phyloP scores from a whole-genome alignment of 148 eudicot species.

The Nepenthes gracilis region DNA sequence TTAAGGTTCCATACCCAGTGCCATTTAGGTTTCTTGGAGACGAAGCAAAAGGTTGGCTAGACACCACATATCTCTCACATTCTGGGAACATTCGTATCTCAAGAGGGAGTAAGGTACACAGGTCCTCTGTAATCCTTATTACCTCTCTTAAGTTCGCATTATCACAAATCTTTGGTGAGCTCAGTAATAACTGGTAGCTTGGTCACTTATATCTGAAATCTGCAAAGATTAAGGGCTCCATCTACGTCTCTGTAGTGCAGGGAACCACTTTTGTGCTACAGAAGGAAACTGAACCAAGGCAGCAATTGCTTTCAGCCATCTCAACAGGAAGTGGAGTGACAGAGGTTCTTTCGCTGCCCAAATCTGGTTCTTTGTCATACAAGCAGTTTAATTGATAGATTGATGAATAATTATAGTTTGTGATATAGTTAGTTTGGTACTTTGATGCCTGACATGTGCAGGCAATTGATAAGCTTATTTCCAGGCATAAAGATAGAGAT shows the following conservation, averaged over 20 bases:
- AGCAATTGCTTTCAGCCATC: constrained; percentile 69
- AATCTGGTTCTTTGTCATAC: background rate
- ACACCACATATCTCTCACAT: constrained; percentile 88
- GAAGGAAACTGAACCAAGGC: constrained; percentile 74
- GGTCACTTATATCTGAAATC: background rate
- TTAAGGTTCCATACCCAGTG: constrained; percentile 96
- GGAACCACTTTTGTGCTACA: constrained; percentile 99
- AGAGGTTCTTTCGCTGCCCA: constrained; percentile 31
- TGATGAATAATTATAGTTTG: background rate
- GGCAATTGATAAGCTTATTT: constrained; percentile 71
- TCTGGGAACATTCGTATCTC: constrained; percentile 91
- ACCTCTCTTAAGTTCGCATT: background rate
- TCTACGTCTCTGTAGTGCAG: constrained; percentile 71
- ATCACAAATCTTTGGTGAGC: too few relatives aligned
- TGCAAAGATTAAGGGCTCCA: constrained; percentile 37
- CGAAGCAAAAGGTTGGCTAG: constrained; percentile 98
- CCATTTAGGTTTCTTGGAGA: constrained; percentile 96
- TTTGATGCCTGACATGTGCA: constrained; percentile 14
- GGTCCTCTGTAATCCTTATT: constrained; percentile 4
- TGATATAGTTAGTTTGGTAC: background rate
- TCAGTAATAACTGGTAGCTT: background rate
- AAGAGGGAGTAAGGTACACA: constrained; percentile 85
- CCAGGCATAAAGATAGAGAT: constrained; percentile 26
- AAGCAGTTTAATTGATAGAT: background rate
- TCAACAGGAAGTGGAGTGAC: constrained; percentile 46